Evolutionary conservation across 2,329 filamentous ascomycete genomes (phyloP), one percentile per base, ranked within the genome.

Genomic region (Verruconis gallopava): DNA sequence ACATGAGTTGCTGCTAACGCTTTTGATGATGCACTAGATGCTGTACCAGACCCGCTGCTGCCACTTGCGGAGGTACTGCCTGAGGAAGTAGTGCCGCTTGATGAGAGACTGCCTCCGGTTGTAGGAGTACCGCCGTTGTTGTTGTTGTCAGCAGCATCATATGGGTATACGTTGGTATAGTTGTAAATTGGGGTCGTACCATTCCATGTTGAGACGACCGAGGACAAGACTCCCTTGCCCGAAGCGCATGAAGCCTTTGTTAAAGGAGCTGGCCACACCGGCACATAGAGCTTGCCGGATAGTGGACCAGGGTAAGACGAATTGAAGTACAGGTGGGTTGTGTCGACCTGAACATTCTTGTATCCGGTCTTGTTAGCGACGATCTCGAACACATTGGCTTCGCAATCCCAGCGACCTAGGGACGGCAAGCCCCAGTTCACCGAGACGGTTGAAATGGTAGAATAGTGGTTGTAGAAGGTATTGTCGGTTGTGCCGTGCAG

Each of bases 401-500:
- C 64, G 2, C 66, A 61, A 39, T 67, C 64, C 60, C 61, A 67
- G 13, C 64, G 60, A 9, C 64, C 64, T 5, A 67, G 60, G 0
- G 63, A 66, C 49, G 62, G 53, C 2, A 67, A 53, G 17, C 49
- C 53, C 64, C 64, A 67, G 52, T 67, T 67, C 5, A 63, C 62
- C 48, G 66, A 60, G 9, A 66, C 63, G 4, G 63, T 64, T 22
- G 57, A 47, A 38, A 67, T 60, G 42, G 62, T 62, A 41, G 57
- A 62, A 56, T 66, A 67, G 54, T 67, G 64, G 56, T 66, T 61
- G 57, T 67, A 67, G 53, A 55, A 88, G 54, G 66, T 73, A 50
- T 63, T 53, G 58, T 91, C 84, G 2, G 66, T 75, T 17, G 80
- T 85, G 43, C 80, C 80, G 33, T 75, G 62, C 1, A 81, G 69